Base-by-base conservation (phyloP, 768 basidiomycete genomes). In the Leccinum boreale region DNA sequence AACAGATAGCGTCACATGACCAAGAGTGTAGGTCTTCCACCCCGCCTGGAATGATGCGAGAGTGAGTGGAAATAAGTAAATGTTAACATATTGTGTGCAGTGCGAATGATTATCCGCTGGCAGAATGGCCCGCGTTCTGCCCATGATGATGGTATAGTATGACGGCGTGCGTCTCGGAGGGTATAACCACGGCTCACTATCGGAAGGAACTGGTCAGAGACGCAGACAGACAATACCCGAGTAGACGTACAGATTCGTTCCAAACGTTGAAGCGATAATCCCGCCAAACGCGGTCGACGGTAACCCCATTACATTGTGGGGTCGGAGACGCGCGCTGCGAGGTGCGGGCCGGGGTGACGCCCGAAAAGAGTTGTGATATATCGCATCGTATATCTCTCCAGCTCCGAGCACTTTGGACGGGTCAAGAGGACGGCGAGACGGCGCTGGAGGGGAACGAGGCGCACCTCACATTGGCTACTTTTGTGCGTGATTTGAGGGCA, bases 391-490 rank as follows among this genome's bases (percentile, higher is more conserved):
- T 77, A 63, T 88, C 84, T 63, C 83, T 78, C 86, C 87, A 89
- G 58, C 83, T 78, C 58, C 82, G 78, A 35, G 85, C 86, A 33
- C 87, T 89, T 67, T 15, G 21, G 11, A n/a, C 9, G 49, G 28
- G 50, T 51, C 54, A 62, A 55, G 50, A 39, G 46, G 26, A 58
- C 19, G 53, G 21, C 21, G 21, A 26, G 53, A 36, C 24, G 59
- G 23, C 14, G 28, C 52, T 17, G 39, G 21, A 53, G 39, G 55
- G 14, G 62, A 19, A 56, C 24, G 56, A 42, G 56, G 21, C 85
- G 65, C 71, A 88, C 87, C 85, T 86, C 71, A 89, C 80, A 67
- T 85, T 84, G 57, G 81, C 85, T 28, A 88, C 86, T 65, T 83
- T 85, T 51, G 81, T 80, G 61, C 78, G 80, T 59, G 79, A 78